These are phyloP conservation scores for Tylopilus cervinicoccineus DNA, from an alignment of 768 basidiomycete species.

Conservation along the genomic window DNA sequence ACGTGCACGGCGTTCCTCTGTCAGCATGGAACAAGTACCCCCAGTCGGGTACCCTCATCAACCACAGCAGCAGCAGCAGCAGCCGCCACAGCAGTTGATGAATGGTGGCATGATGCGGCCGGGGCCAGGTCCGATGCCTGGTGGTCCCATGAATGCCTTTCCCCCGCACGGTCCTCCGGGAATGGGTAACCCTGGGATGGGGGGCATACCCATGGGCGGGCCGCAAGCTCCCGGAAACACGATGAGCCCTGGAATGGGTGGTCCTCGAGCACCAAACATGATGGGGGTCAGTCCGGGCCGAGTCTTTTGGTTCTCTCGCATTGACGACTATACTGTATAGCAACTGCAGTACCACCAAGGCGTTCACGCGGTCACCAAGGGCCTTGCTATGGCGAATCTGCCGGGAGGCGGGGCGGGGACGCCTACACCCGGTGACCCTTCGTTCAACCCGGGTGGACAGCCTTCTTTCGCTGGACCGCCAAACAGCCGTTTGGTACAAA, in stretches of 20 bases:
- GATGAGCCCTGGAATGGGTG: slow-evolving; percentile 39
- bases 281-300: slow-evolving; percentile 24
- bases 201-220: slow-evolving; percentile 31
- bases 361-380: slow-evolving; percentile 36
- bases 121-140: slow-evolving; percentile 29
- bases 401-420: slow-evolving; percentile 38
- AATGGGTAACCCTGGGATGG: slow-evolving; percentile 32
- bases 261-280: slow-evolving; percentile 24
- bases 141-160: slow-evolving; percentile 34
- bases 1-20: slow-evolving; percentile 48
- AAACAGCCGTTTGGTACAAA: slow-evolving; percentile 29
- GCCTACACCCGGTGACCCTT: slow-evolving; percentile 42
- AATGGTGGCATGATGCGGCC: slow-evolving; percentile 40
- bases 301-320: background rate
- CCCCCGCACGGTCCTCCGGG: slow-evolving; percentile 26
- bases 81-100: slow-evolving; percentile 35
- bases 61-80: slow-evolving; percentile 34
- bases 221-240: slow-evolving; percentile 27
- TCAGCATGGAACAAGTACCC: slow-evolving; percentile 39
- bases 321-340: slow-evolving; percentile 14
- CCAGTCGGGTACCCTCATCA: slow-evolving; percentile 33
- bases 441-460: slow-evolving; percentile 36
- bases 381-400: slow-evolving; percentile 27
- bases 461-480: slow-evolving; percentile 32
- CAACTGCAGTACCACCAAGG: slow-evolving; percentile 36